phyloP scores from a whole-genome alignment of 2,329 filamentous ascomycete genomes.

The Neonectria magnoliae region DNA sequence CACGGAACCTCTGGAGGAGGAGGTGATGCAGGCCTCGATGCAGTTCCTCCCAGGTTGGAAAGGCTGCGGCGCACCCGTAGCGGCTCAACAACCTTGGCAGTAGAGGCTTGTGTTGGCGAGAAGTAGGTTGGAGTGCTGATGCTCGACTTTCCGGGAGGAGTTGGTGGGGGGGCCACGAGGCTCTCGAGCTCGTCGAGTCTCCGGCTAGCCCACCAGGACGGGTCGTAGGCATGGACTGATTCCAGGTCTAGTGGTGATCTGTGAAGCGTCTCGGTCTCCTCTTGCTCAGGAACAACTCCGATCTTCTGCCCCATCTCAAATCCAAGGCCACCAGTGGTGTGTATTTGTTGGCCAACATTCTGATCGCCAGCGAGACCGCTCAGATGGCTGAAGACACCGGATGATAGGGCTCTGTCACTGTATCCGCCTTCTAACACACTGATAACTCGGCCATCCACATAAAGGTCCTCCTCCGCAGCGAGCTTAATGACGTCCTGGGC shows the following conservation, averaged over 20 bases:
- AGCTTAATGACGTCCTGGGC: conserved; percentile 86
- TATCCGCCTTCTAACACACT: conserved; percentile 97
- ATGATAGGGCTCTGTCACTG: conserved; percentile 88
- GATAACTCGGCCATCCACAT: conserved; percentile 84
- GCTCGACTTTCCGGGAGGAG: conserved; percentile 61
- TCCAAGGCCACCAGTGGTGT: conserved; percentile 57
- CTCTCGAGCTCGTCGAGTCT: conserved; percentile 77
- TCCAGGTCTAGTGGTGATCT: conserved; percentile 34
- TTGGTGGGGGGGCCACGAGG: conserved; percentile 60
- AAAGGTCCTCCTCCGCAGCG: conserved; percentile 80
- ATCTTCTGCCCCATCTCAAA: conserved; percentile 68
- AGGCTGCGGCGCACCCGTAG: conserved; percentile 72
- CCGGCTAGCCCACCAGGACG: conserved; percentile 74
- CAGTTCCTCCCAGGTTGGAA: conserved; percentile 60
- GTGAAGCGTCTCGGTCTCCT: conserved; percentile 25
- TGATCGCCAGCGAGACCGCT: conserved; percentile 78
- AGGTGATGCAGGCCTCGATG: conserved; percentile 63
- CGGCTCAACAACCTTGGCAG: conserved; percentile 79
- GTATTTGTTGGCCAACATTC: conserved; percentile 48
- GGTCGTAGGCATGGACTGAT: conserved; percentile 65
- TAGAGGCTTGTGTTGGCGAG: conserved; percentile 87
- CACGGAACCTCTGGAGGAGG: conserved; percentile 86
- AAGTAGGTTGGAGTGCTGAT: conserved; percentile 77
- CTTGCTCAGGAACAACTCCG: conserved; percentile 51
- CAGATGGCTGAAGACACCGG: conserved; percentile 89